Conservation (phyloP, 306 rosid species). For the Glycine soja region DNA sequence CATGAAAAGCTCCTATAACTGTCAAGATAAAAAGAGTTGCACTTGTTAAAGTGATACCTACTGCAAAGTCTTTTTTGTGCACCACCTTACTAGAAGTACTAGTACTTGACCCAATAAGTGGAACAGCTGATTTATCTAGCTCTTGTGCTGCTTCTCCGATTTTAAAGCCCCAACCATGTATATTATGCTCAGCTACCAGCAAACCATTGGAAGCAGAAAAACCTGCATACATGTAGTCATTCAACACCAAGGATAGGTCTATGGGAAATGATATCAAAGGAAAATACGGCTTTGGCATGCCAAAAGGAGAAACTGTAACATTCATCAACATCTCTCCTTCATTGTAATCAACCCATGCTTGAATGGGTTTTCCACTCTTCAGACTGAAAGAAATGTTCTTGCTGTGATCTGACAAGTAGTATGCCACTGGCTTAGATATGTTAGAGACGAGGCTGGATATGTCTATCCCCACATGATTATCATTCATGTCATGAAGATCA, state of each 20-base stretch:
- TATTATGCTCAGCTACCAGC: constrained; percentile 41
- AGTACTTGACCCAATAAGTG: constrained; percentile 31
- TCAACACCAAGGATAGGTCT: constrained; percentile 44
- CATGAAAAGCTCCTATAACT: constrained; percentile 17
- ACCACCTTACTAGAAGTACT: constrained; percentile 14
- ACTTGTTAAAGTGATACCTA: constrained; percentile 48
- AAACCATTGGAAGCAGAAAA: constrained; percentile 54
- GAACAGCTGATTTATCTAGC: constrained; percentile 34
- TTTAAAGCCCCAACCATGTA: constrained; percentile 51
- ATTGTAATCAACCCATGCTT: constrained; percentile 50
- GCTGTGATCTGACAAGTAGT: neutral
- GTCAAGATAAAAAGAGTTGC: constrained; percentile 26
- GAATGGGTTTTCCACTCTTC: constrained; percentile 43
- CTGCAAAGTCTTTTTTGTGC: constrained; percentile 34
- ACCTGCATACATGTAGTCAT: constrained; percentile 45
- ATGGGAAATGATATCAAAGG: constrained; percentile 43
- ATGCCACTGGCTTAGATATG: constrained; percentile 42
- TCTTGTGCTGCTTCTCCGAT: constrained; percentile 48
- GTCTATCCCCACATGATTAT: constrained; percentile 49
- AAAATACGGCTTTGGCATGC: constrained; percentile 39
- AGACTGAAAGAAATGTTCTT: constrained; percentile 20
- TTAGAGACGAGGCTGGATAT: constrained; percentile 45
- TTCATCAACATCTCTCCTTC: constrained; percentile 34
- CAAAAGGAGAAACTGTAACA: constrained; percentile 42
- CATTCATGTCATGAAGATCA: constrained; percentile 46